These are phyloP conservation scores for Coemansia brasiliensis DNA, from an alignment of 192 early-diverging fungal genomes.

Conservation along the genomic window DNA sequence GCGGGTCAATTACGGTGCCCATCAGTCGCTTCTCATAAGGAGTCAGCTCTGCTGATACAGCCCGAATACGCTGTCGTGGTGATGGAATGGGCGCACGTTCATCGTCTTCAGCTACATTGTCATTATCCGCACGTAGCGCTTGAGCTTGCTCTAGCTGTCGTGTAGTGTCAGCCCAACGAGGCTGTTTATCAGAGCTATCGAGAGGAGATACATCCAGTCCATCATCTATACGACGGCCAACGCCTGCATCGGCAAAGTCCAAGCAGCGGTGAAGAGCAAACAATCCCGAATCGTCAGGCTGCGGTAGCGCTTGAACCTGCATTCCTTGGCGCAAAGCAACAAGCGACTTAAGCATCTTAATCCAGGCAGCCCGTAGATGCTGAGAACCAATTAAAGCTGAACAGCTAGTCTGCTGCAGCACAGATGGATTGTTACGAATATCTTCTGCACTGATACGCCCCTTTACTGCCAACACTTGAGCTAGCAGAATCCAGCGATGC, in stretches of 20 bases:
- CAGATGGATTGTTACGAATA: background rate
- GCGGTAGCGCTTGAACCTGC: background rate
- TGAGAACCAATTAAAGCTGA: slow-evolving; percentile 14
- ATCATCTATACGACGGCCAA: slow-evolving; percentile 41
- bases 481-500: slow-evolving; percentile 49
- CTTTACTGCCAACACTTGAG: slow-evolving; percentile 42
- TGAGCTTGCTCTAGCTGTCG: slow-evolving; percentile 21
- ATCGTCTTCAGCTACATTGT: background rate
- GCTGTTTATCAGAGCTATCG: background rate
- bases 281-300: background rate
- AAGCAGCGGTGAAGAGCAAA: slow-evolving; percentile 28
- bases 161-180: slow-evolving; percentile 29
- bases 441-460: slow-evolving; percentile 19
- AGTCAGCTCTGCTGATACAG: slow-evolving; percentile 53
- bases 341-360: slow-evolving; percentile 34
- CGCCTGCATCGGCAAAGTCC: slow-evolving; percentile 37
- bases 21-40: slow-evolving; percentile 77
- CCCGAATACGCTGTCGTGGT: slow-evolving; percentile 46
- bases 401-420: background rate
- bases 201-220: slow-evolving; percentile 21
- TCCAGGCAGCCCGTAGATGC: slow-evolving; percentile 37
- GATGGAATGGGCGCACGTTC: slow-evolving; percentile 10
- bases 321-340: slow-evolving; percentile 31
- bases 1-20: slow-evolving; percentile 77
- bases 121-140: background rate